Conservation (phyloP, 2,329 filamentous ascomycete genomes). For the Leptosphaerulina australis region DNA sequence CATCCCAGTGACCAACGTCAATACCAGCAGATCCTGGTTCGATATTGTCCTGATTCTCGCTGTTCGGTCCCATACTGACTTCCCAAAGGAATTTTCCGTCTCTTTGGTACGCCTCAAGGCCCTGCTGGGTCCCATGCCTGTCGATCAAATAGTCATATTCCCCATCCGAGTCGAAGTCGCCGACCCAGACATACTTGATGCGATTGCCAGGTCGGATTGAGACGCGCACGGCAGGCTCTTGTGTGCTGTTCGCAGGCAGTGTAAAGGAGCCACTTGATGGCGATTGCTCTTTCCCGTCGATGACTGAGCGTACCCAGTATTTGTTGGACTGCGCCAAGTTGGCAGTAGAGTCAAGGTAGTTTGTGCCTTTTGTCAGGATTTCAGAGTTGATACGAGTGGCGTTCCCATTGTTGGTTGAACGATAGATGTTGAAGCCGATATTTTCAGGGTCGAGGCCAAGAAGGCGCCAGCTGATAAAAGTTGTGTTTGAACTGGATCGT, state of each 20-base stretch:
- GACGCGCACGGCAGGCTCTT: slow-evolving; percentile 9
- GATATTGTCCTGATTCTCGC: slow-evolving; percentile 20
- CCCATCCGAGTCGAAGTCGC: slow-evolving; percentile 17
- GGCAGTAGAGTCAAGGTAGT: slow-evolving; percentile 12
- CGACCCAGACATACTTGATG: slow-evolving; percentile 19
- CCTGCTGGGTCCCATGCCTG: slow-evolving; percentile 9
- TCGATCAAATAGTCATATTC: slow-evolving; percentile 19
- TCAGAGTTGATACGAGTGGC: slow-evolving; percentile 7
- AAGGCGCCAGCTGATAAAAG: slow-evolving; percentile 16
- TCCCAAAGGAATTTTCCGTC: slow-evolving; percentile 17
- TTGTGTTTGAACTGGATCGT: slow-evolving; percentile 1
- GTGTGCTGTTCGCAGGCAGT: slow-evolving; percentile 1
- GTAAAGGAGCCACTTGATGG: slow-evolving; percentile 15
- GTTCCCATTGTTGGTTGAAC: slow-evolving; percentile 1
- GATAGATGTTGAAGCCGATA: slow-evolving; percentile 19
- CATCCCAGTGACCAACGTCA: slow-evolving; percentile 16
- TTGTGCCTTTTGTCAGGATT: slow-evolving; percentile 10
- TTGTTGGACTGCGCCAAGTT: slow-evolving; percentile 1
- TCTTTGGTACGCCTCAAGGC: slow-evolving; percentile 12
- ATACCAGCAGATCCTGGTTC: slow-evolving; percentile 17
- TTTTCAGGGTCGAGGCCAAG: slow-evolving; percentile 7
- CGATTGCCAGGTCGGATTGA: neutral
- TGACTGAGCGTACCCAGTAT: slow-evolving; percentile 11
- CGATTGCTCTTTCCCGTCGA: slow-evolving; percentile 7
- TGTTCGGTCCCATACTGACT: slow-evolving; percentile 13